Evolutionary conservation across 2,329 filamentous ascomycete genomes (phyloP).

Genomic region (Venturia asperata): DNA sequence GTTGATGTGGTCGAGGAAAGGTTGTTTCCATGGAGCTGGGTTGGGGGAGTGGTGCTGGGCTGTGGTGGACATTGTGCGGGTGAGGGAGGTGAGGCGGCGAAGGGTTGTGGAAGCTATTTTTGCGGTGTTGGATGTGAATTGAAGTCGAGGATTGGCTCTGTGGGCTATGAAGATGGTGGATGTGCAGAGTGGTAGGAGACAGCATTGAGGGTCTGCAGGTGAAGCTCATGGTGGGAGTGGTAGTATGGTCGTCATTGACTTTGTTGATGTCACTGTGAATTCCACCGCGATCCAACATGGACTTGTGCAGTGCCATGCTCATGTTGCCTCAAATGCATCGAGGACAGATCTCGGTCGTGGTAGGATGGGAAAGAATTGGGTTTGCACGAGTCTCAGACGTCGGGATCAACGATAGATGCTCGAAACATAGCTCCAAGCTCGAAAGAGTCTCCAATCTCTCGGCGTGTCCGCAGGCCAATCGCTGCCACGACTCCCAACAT

Average conservation of each 20-base stretch:
- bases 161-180: not conserved
- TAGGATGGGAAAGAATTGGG: not conserved
- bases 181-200: not conserved
- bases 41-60: constrained; percentile 28
- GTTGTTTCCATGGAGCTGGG: constrained; percentile 45
- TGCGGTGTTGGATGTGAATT: constrained; percentile 22
- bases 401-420: not conserved
- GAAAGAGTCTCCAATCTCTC: too few relatives aligned
- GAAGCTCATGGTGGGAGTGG: not conserved
- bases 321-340: not conserved
- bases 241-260: constrained; percentile 13
- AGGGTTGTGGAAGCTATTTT: constrained; percentile 35
- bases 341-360: not conserved
- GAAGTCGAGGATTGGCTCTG: not conserved
- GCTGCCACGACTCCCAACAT: not conserved
- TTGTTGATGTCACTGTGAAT: constrained; percentile 11
- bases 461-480: too few relatives aligned
- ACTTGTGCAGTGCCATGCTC: constrained; percentile 3
- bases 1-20: constrained; percentile 44
- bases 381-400: not conserved
- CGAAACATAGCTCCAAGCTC: not conserved
- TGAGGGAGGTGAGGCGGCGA: constrained; percentile 36
- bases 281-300: not conserved
- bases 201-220: not conserved
- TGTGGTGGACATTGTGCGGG: constrained; percentile 42